Percentiles rank a stretch among this genome's conserved stretches.
These are phyloP conservation scores for Raffaelea albimanens DNA, from an alignment of 2,329 filamentous ascomycete genomes.

Conservation along the genomic window DNA sequence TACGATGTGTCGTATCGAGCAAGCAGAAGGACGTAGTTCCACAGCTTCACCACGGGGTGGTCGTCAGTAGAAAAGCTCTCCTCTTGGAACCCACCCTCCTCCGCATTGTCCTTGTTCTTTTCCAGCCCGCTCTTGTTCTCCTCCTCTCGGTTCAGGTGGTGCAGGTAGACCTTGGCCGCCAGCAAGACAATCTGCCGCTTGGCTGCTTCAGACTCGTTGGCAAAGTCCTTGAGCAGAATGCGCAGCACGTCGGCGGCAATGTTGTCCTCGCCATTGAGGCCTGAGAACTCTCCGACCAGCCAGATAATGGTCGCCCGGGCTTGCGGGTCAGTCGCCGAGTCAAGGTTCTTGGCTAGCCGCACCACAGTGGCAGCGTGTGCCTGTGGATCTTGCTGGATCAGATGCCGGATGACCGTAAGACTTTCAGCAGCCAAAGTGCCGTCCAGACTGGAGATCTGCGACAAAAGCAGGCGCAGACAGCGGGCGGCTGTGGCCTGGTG, in stretches of 20 bases:
- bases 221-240: slow-evolving; percentile 51
- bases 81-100: slow-evolving; percentile 18
- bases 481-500: slow-evolving; percentile 52
- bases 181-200: slow-evolving; percentile 88
- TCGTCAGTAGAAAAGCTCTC: slow-evolving; percentile 25
- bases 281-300: slow-evolving; percentile 91
- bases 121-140: slow-evolving; percentile 20
- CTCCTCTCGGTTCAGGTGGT: slow-evolving; percentile 58
- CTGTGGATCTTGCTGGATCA: slow-evolving; percentile 83
- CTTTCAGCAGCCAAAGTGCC: slow-evolving; percentile 85
- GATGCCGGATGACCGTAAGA: slow-evolving; percentile 85
- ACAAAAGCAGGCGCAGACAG: slow-evolving; percentile 73
- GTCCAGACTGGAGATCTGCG: slow-evolving; percentile 81
- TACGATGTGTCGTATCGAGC: slow-evolving; percentile 92
- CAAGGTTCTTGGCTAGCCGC: slow-evolving; percentile 80
- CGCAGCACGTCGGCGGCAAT: slow-evolving; percentile 88
- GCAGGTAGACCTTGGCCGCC: slow-evolving; percentile 92
- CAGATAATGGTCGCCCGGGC: slow-evolving; percentile 93
- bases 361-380: slow-evolving; percentile 80
- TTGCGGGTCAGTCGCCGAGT: slow-evolving; percentile 76
- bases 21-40: slow-evolving; percentile 75
- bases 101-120: slow-evolving; percentile 18
- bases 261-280: slow-evolving; percentile 69
- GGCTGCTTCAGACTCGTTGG: slow-evolving; percentile 72
- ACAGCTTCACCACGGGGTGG: slow-evolving; percentile 68